Base-by-base conservation (phyloP, 2,329 filamentous ascomycete genomes). In the Didymella glomerata region DNA sequence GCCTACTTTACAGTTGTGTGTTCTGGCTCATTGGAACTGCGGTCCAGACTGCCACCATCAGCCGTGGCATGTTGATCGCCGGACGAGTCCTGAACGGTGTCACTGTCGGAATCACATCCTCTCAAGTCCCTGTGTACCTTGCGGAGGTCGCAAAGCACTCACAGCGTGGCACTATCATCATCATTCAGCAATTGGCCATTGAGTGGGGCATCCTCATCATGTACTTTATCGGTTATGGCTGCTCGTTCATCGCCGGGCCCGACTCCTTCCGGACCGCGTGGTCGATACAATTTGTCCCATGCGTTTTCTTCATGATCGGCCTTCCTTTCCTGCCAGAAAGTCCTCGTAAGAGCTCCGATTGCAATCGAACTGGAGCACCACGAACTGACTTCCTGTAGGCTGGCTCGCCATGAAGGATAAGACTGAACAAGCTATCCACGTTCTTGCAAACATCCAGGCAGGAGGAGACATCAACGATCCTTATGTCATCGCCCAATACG, bases 341-440 rank as follows among this genome's bases (percentile, higher is more conserved):
- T 3, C 82, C 82, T 10, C 77, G 82, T 40, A 40, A 40, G 36
- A 36, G n/a, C 36, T 40, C n/a, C 34, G 3, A 11, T 40, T 11
- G 8, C 2, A 10, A 11, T 20, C 18, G 10, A 4, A 20, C 5
- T 9, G 9, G 3, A 40, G 8, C 16, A 40, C 10, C 36, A 20
- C 16, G 1, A 10, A 20, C n/a, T 40, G 36, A 40, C n/a, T 20
- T 11, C 18, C 4, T 11, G 7, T 40, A 40, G 36, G 36, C 34
- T 83, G 80, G 82, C 74, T 84, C 9, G 81, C 81, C 18, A 82
- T 80, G 66, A 76, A 79, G 18, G 80, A 80, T 51, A 76, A 80
- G 4, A 72, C 66, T 2, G 80, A 82, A 28, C 79, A 83, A 69
- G 80, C 80, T 11, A 76, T 82, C 49, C 67, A 74, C 7, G 70